Conservation (phyloP, 176 grass and related monocot genomes). For the Guadua angustifolia region DNA sequence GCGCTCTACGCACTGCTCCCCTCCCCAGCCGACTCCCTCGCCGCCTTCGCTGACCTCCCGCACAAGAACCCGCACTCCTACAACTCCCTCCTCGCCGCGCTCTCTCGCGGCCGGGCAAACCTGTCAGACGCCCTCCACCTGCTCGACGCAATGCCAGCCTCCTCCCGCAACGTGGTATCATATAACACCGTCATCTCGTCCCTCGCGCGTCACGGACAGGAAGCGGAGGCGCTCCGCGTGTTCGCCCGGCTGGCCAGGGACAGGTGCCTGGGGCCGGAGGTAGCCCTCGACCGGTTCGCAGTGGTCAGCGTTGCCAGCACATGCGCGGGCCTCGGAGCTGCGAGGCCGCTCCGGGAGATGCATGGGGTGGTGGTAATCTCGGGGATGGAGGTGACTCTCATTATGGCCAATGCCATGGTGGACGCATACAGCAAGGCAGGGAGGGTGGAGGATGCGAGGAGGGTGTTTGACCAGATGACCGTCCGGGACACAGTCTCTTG, state of each 20-base stretch:
- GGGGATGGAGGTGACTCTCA: conserved; percentile 55
- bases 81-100: conserved; percentile 57
- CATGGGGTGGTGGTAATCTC: conserved; percentile 49
- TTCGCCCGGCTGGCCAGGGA: conserved; percentile 47
- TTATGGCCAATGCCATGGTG: conserved; percentile 71
- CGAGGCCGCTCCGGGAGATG: conserved; percentile 49
- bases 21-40: conserved; percentile 19
- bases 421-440: conserved; percentile 66
- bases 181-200: conserved; percentile 72
- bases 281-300: conserved; percentile 56
- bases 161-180: conserved; percentile 49
- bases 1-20: conserved; percentile 47
- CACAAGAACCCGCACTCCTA: conserved; percentile 65
- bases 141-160: conserved; percentile 53
- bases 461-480: conserved; percentile 54
- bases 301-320: conserved; percentile 54
- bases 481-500: conserved; percentile 45
- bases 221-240: conserved; percentile 40
- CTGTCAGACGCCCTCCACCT: conserved; percentile 45
- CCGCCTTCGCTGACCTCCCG: conserved; percentile 52
- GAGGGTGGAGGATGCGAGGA: conserved; percentile 45
- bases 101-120: conserved; percentile 1
- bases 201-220: conserved; percentile 43
- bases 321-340: conserved; percentile 42
- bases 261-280: conserved; percentile 31